These are phyloP conservation scores for Chenopodium suecicum DNA, from an alignment of 148 eudicot genomes.

Conservation along the genomic window DNA sequence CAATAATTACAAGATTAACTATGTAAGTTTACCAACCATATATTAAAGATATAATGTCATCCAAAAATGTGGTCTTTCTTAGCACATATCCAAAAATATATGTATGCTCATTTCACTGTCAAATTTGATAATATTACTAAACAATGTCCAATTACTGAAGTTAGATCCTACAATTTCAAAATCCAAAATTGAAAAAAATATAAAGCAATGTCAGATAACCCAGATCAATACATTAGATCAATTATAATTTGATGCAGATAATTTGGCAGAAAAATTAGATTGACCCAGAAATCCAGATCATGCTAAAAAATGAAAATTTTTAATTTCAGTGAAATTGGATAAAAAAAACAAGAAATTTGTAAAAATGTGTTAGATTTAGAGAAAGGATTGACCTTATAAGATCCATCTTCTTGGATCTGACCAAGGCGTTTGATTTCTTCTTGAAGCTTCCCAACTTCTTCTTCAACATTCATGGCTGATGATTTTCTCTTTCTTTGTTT, in stretches of 20 bases:
- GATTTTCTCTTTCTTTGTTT: not conserved
- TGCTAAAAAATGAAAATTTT: not conserved
- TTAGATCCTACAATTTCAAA: not conserved
- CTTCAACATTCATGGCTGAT: conserved; percentile 75
- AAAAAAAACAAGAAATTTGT: not conserved
- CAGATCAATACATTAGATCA: not conserved
- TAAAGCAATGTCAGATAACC: not conserved
- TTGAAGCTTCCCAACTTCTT: conserved; percentile 74
- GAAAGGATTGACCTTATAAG: conserved; percentile 58
- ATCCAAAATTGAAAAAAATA: not conserved
- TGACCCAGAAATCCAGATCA: not conserved
- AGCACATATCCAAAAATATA: not conserved
- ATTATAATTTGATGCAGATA: not conserved
- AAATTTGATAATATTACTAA: not conserved
- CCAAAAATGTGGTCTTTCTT: not conserved
- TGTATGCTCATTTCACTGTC: not conserved
- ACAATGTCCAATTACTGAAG: not conserved
- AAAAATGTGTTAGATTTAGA: not conserved
- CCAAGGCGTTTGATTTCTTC: conserved; percentile 95
- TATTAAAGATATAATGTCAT: not conserved
- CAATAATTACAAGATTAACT: not conserved
- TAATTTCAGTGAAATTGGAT: no score
- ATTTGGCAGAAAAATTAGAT: not conserved
- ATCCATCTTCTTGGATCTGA: conserved; percentile 76
- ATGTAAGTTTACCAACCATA: not conserved